Evolutionary conservation across 192 early-diverging fungal genomes (phyloP).

Genomic region (Radiomyces spectabilis): DNA sequence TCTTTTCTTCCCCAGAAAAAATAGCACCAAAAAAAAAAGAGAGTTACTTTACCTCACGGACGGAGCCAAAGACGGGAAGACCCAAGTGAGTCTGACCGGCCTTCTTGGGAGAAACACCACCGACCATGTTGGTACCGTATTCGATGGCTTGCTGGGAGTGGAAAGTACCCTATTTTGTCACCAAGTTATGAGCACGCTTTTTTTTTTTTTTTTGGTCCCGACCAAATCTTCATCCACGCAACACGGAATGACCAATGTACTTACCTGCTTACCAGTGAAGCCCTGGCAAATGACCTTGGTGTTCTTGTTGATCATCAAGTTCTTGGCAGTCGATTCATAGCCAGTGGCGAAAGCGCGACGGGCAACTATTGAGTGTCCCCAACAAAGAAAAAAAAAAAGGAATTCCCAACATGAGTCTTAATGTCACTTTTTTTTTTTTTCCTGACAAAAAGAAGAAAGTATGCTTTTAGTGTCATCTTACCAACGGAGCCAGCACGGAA

Average conservation of each 20-base stretch:
- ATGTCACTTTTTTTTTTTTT: too few relatives aligned
- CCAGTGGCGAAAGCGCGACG: slow-evolving; percentile 33
- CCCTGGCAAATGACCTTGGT: slow-evolving; percentile 98
- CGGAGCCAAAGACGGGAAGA: slow-evolving; percentile 90
- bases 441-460: too few relatives aligned
- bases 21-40: too few relatives aligned
- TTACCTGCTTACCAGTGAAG: slow-evolving; percentile 97
- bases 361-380: slow-evolving; percentile 6
- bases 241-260: too few relatives aligned
- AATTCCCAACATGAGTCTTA: too few relatives aligned
- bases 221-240: too few relatives aligned
- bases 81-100: slow-evolving; percentile 90
- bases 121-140: slow-evolving; percentile 98
- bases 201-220: too few relatives aligned
- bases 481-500: not conserved
- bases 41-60: slow-evolving; percentile 64
- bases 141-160: slow-evolving; percentile 99
- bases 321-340: slow-evolving; percentile 85
- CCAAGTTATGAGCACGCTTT: too few relatives aligned
- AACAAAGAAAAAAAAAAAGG: not conserved
- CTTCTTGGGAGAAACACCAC: slow-evolving; percentile 95
- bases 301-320: slow-evolving; percentile 93
- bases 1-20: too few relatives aligned
- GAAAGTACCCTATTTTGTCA: slow-evolving; percentile 80
- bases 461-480: too few relatives aligned